Evolutionary conservation across 129 eudicot genomes (phyloP), one percentile per base, ranked within the genome.

Genomic region (Erigeron canadensis): DNA sequence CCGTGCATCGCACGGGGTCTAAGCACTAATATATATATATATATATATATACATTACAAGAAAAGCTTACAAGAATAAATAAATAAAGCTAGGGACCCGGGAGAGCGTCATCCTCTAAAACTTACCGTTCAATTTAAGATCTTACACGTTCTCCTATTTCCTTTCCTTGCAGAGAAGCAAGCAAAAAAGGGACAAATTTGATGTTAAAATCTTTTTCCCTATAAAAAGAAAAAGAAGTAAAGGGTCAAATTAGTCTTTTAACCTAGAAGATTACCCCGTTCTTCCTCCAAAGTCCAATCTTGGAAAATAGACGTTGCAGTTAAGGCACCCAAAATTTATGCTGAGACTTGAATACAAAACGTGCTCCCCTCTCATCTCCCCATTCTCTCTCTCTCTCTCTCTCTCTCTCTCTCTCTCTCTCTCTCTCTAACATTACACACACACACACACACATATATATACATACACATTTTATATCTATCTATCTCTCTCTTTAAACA

Each of bases 221-320:
- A n/a, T n/a, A n/a, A 59, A 22, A 22, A 1, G 4, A 51, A 4
- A 44, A 28, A 7, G 0, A 38, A 7, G 1, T 53, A 5, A 6
- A 41, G 48, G 81, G 81, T 50, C 39, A 70, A 0, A 50, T 10
- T 10, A 1, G 81, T 69, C 71, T 47, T 76, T 73, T 70, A 56
- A 4, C 18, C n/a, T n/a, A n/a, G n/a, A 15, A 38, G 45, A 34
- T 54, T 46, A 4, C 67, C 67, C 71, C 67, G 9, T 66, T 56
- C 45, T 48, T 51, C 61, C 64, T 58, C 64, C 64, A 11, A 2
- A 28, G 15, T 45, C 42, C 67, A 45, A 13, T 23, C 77, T 80
- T 56, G 57, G 63, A 76, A 81, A 39, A 76, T 59, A 85, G 88
- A 80, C 90, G 95, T 88, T 85, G 71, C 79, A 72, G 82, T 83